phyloP scores from a whole-genome alignment of 1,284 basidiomycete genomes.

The Ceratorhiza oryzae-sativae region DNA sequence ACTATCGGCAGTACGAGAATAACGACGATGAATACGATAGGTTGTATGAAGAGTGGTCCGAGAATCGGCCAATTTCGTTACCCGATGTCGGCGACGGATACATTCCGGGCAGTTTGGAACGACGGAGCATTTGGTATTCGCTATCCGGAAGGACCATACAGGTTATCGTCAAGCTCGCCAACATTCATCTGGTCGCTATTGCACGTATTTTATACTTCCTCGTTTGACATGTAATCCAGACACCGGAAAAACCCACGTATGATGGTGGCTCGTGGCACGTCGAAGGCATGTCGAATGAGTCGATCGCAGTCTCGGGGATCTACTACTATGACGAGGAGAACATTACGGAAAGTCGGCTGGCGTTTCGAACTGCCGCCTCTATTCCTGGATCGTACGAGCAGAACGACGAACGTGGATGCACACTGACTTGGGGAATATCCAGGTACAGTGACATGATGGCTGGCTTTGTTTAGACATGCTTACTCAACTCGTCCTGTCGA shows the following conservation, averaged over 20 bases:
- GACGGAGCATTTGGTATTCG: conserved; percentile 42
- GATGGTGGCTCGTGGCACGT: conserved; percentile 52
- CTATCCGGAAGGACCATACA: conserved; percentile 51
- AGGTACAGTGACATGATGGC: conserved; percentile 1
- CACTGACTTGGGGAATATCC: conserved; percentile 26
- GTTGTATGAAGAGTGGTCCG: conserved; percentile 15
- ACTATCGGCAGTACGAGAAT: too few species aligned
- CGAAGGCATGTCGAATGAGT: conserved; percentile 56
- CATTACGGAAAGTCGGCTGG: conserved; percentile 27
- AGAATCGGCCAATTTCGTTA: conserved; percentile 38
- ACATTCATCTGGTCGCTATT: conserved; percentile 51
- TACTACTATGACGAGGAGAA: conserved; percentile 50
- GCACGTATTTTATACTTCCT: not conserved
- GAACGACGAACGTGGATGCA: conserved; percentile 3
- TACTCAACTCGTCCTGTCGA: not conserved
- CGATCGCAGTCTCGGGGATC: conserved; percentile 57
- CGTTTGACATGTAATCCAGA: conserved; percentile 41
- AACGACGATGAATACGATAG: conserved; percentile 12
- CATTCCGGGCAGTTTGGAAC: conserved; percentile 23
- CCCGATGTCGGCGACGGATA: conserved; percentile 42
- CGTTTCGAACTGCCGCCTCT: conserved; percentile 34
- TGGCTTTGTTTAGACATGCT: not conserved
- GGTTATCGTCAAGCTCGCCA: conserved; percentile 61
- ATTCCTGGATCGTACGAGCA: not conserved
- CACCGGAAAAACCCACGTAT: conserved; percentile 54